Evolutionary conservation across 225 moss, liverwort and hornwort species (phyloP).

Genomic region (Polytrichum commune): DNA sequence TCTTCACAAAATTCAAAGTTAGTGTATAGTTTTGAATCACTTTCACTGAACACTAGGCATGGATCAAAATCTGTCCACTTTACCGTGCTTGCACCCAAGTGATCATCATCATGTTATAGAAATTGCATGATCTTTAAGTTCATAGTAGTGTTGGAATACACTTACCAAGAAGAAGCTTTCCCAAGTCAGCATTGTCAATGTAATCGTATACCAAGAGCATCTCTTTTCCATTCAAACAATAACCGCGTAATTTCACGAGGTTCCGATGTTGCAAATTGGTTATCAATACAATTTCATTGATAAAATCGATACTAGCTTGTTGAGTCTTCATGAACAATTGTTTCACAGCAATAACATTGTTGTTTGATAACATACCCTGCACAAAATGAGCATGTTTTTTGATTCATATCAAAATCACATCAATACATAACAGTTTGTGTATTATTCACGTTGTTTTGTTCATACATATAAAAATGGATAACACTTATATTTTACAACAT

Average conservation of each 20-base stretch:
- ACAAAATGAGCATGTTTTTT: not conserved
- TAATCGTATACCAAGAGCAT: constrained; percentile 45
- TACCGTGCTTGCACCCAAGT: no score
- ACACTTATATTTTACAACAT: no score
- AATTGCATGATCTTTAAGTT: not conserved
- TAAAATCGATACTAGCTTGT: constrained; percentile 31
- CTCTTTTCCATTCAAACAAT: constrained; percentile 36
- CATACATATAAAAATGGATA: no score
- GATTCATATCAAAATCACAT: not conserved
- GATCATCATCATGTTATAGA: no score
- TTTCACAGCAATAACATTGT: constrained; percentile 26
- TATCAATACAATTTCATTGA: constrained; percentile 44
- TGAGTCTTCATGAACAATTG: constrained; percentile 13
- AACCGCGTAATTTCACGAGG: constrained; percentile 28
- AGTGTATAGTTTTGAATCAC: no score
- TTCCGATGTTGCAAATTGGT: constrained; percentile 38
- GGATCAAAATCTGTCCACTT: no score
- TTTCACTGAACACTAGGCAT: no score
- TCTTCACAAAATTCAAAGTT: no score
- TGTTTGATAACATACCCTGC: constrained; percentile 21
- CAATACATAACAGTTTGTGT: no score
- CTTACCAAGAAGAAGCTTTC: constrained; percentile 28
- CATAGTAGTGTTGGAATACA: not conserved
- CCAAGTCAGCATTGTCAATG: constrained; percentile 39
- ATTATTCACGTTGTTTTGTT: no score